phyloP scores from a whole-genome alignment of 2,329 filamentous ascomycete genomes.

The Scorias spongiosa region DNA sequence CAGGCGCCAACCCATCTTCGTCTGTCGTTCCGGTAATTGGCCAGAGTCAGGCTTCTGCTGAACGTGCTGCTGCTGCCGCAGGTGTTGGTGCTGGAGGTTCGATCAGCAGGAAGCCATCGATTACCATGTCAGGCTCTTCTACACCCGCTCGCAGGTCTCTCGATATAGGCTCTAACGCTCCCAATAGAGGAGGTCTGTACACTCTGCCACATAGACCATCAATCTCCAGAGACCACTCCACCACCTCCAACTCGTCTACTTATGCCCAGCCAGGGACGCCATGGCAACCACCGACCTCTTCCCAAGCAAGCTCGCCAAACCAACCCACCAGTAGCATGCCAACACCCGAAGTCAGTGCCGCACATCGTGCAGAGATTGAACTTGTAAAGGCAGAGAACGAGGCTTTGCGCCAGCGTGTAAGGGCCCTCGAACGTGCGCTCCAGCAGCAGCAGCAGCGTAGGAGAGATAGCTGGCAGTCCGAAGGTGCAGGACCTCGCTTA shows the following conservation, averaged over 20 bases:
- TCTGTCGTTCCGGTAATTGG: constrained; percentile 8
- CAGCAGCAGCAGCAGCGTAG: constrained; percentile 9
- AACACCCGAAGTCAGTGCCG: constrained; percentile 25
- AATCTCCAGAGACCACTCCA: constrained; percentile 13
- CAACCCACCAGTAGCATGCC: constrained; percentile 12
- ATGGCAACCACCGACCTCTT: constrained; percentile 5
- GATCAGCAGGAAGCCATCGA: constrained; percentile 19
- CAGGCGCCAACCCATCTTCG: background rate
- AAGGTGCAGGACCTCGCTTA: constrained; percentile 5
- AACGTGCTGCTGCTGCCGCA: constrained; percentile 19
- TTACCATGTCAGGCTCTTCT: constrained; percentile 18
- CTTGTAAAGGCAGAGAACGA: constrained; percentile 36
- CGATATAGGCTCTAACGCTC: constrained; percentile 8
- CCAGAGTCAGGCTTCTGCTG: constrained; percentile 20
- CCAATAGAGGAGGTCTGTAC: constrained; percentile 6
- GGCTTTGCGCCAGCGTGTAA: constrained; percentile 29
- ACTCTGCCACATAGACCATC: constrained; percentile 20
- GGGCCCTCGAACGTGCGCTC: constrained; percentile 30
- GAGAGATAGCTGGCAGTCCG: constrained; percentile 18
- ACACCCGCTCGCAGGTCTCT: constrained; percentile 20
- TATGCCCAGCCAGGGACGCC: constrained; percentile 13
- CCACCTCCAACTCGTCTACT: constrained; percentile 10
- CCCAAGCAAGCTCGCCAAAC: constrained; percentile 7
- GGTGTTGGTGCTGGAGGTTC: constrained; percentile 5
- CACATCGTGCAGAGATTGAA: constrained; percentile 31